Evolutionary conservation across 2,329 filamentous ascomycete species (phyloP).

Genomic region (Septoria petroselini): DNA sequence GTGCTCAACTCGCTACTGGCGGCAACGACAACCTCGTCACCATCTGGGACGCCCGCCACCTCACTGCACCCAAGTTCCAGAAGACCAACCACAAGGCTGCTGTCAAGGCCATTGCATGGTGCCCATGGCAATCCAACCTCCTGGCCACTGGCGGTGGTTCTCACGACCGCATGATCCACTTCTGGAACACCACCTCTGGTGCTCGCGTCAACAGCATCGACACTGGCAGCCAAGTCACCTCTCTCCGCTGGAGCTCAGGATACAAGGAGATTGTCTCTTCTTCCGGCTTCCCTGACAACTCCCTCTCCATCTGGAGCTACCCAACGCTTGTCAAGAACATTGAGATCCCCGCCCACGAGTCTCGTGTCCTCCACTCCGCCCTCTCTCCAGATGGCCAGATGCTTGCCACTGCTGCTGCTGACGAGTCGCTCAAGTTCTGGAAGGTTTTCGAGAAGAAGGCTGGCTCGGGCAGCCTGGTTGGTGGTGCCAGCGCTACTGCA

Average conservation of each 20-base stretch:
- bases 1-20: slow-evolving; percentile 92
- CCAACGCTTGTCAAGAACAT: slow-evolving; percentile 94
- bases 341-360: slow-evolving; percentile 97
- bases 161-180: slow-evolving; percentile 97
- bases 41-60: slow-evolving; percentile 95
- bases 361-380: slow-evolving; percentile 91
- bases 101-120: slow-evolving; percentile 97
- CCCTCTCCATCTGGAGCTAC: slow-evolving; percentile 98
- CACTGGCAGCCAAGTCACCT: slow-evolving; percentile 95
- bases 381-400: slow-evolving; percentile 97
- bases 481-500: slow-evolving; percentile 69
- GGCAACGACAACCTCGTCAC: slow-evolving; percentile 98
- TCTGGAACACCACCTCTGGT: slow-evolving; percentile 99
- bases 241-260: slow-evolving; percentile 90
- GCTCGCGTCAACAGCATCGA: slow-evolving; percentile 99
- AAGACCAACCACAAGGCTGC: slow-evolving; percentile 99
- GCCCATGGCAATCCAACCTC: slow-evolving; percentile 97
- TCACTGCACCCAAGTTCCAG: slow-evolving; percentile 94
- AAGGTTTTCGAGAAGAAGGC: slow-evolving; percentile 99
- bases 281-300: slow-evolving; percentile 98
- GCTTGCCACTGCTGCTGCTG: slow-evolving; percentile 90
- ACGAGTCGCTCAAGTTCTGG: slow-evolving; percentile 99
- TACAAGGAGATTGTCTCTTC: slow-evolving; percentile 98
- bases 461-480: slow-evolving; percentile 62
- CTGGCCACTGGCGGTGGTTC: slow-evolving; percentile 94